Evolutionary conservation across 2,329 filamentous ascomycete species (phyloP), one percentile per base, ranked within the genome.

Genomic region (Fusarium devonianum): DNA sequence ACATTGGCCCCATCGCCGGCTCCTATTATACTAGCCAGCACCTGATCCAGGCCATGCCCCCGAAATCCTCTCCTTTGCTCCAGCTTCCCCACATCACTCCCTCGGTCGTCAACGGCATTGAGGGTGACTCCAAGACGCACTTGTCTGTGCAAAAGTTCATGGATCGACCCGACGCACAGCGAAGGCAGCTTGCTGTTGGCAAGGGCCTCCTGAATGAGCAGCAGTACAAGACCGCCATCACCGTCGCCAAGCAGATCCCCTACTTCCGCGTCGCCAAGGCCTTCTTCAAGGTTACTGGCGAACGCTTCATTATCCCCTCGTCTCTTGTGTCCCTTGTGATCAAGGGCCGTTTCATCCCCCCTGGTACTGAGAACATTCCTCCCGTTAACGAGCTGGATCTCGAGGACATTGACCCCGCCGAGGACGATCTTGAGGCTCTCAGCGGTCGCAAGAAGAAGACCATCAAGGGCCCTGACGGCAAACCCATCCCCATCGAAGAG

Each of bases 221-320:
- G 52, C 85, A 97, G 71, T 96, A 96, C 73, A 78, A 84, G 57
- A 82, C 86, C 30, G 89, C 88, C 26, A 79, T 96, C 52, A 74
- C 75, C 35, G 88, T 97, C 21, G 92, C 92, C 19, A 85, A 85
- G 63, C 90, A 97, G 73, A 80, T 99, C 19, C 94, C 94, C 2
- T 83, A 85, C 57, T 80, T 99, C 45, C 83, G 89, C 49, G 85
- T 99, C 9, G 90, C 91, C 67, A 95, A 92, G 75, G 90, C 92
- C 7, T 99, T 96, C 75, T 99, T 99, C 85, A 99, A 99, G 79
- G 95, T 99, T 34, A 87, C 91, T 41, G 94, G 94, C 68, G 95
- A 99, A 75, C 90, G 89, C 60, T 89, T 88, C 71, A 90, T 99
- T 67, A 96, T 93, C 22, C 92, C 94, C 6, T 90, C 89, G 49